phyloP scores from a whole-genome alignment of 371 early-diverging fungal species.

The Mortierella sp. region DNA sequence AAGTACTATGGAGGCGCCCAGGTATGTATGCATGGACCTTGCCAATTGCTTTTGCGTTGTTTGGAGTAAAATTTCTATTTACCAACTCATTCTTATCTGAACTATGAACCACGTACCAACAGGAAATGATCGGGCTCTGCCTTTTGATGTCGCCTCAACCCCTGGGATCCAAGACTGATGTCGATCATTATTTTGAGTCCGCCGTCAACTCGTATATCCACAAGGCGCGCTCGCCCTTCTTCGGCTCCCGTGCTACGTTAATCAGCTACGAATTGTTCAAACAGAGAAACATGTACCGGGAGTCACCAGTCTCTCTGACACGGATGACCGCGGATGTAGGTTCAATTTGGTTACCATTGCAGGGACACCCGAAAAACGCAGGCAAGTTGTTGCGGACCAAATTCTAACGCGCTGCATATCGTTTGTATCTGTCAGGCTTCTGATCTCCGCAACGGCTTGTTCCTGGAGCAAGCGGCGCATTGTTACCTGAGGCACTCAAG shows the following conservation, averaged over 20 bases:
- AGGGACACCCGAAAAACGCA: too few relatives aligned
- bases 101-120: neutral
- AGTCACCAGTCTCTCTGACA: slow-evolving; percentile 77
- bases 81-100: neutral
- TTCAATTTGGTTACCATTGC: neutral
- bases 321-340: slow-evolving; percentile 81
- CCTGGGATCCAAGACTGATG: slow-evolving; percentile 71
- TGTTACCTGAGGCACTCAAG: slow-evolving; percentile 72
- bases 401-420: neutral
- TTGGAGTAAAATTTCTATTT: slow-evolving; percentile 19
- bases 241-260: slow-evolving; percentile 82
- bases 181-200: slow-evolving; percentile 83
- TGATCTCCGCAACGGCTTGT: slow-evolving; percentile 82
- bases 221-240: slow-evolving; percentile 71
- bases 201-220: slow-evolving; percentile 80
- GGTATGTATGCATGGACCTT: slow-evolving; percentile 57
- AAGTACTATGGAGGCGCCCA: slow-evolving; percentile 89
- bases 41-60: neutral
- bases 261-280: slow-evolving; percentile 86
- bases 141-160: slow-evolving; percentile 75
- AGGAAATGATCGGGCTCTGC: slow-evolving; percentile 95
- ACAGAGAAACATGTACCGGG: slow-evolving; percentile 74
- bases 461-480: slow-evolving; percentile 92
- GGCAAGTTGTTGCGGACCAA: too few relatives aligned
- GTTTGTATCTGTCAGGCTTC: slow-evolving; percentile 64